Percentiles rank a stretch among this genome's conserved stretches.
phyloP scores from a whole-genome alignment of 768 basidiomycete species.

The Phylloporus scabripes region DNA sequence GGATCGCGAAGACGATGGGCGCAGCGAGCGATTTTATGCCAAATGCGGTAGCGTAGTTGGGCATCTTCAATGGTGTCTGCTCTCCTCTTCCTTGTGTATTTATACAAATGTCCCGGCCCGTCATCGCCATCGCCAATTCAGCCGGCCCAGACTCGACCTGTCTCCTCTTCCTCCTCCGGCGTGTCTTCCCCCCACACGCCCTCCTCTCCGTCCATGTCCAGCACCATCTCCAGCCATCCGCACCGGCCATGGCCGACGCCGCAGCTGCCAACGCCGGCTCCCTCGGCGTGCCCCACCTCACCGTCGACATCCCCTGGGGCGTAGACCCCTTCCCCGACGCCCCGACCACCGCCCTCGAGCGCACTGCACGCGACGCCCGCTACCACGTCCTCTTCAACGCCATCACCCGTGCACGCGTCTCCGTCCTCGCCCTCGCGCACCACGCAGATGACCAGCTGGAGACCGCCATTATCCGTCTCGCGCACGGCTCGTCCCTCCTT shows the following conservation, averaged over 20 bases:
- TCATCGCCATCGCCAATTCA: constrained; percentile 62
- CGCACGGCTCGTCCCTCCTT: constrained; percentile 47
- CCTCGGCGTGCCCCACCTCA: constrained; percentile 43
- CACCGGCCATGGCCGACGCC: constrained; percentile 48
- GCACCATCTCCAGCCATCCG: constrained; percentile 61
- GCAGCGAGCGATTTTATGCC: constrained; percentile 25
- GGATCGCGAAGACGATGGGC: too few relatives aligned
- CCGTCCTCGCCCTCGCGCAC: constrained; percentile 61
- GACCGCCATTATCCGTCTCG: constrained; percentile 67
- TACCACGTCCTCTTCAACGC: constrained; percentile 46
- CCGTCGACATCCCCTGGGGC: constrained; percentile 54
- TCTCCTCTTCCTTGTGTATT: neutral
- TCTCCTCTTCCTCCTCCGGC: constrained; percentile 61
- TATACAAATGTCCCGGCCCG: neutral
- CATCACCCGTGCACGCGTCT: constrained; percentile 36
- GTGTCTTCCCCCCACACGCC: constrained; percentile 32
- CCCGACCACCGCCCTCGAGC: constrained; percentile 49
- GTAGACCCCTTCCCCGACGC: constrained; percentile 42
- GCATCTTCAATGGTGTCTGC: neutral
- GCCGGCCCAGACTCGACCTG: constrained; percentile 83
- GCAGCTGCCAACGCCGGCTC: constrained; percentile 39
- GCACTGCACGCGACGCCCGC: constrained; percentile 52
- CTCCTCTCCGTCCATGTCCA: constrained; percentile 58
- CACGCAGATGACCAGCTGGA: constrained; percentile 84
- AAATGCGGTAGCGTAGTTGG: constrained; percentile 11